Base-by-base conservation (phyloP, 1,139 yeast species). In the Insectozyma bohioensis region DNA sequence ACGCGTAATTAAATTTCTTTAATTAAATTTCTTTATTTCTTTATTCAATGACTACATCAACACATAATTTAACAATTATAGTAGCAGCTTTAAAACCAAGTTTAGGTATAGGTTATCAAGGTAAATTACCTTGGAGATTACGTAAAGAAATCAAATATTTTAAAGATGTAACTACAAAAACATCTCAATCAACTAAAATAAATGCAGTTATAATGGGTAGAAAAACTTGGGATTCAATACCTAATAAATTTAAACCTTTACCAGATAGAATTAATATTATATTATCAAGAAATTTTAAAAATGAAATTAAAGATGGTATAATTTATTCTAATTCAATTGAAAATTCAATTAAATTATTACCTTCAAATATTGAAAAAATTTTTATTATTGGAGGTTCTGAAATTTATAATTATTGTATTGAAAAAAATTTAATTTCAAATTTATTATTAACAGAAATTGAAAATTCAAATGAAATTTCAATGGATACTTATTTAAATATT, bases 141-240 rank as follows among this genome's bases (percentile, higher is more conserved):
- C 70, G 78, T 35, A 72, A 81, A 36, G 99, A 92, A 56, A 86
- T 94, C 81, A 78, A 78, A 50, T 92, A 82, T 55, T 92, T 92
- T 64, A 74, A 77, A 39, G 76, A 77, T 35, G 83, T 85, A 12
- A 92, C 98, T 0, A 61, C 80, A 4, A 45, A 46, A 36, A 61
- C 71, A 15, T 36, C 35, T 6, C 46, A 47, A 4, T 49, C 67
- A 5, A 39, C 39, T 5, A 60, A 58, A 37, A 54, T 61, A 35
- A 86, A 90, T 48, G 95, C 88, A 0, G 97, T 94, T 10, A 71
- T 94, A 7, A 92, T 94, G 99, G 99, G 99, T 5, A 72, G 97
- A 36, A 84, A 80, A 52, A 92, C 98, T 1, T 92, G 97, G 95
- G 94, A 88, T 23, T 85, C 96, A 6, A 88, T 92, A 28, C 98